Evolutionary conservation across 2,329 filamentous ascomycete species (phyloP).

Genomic region (Botrytis aclada): DNA sequence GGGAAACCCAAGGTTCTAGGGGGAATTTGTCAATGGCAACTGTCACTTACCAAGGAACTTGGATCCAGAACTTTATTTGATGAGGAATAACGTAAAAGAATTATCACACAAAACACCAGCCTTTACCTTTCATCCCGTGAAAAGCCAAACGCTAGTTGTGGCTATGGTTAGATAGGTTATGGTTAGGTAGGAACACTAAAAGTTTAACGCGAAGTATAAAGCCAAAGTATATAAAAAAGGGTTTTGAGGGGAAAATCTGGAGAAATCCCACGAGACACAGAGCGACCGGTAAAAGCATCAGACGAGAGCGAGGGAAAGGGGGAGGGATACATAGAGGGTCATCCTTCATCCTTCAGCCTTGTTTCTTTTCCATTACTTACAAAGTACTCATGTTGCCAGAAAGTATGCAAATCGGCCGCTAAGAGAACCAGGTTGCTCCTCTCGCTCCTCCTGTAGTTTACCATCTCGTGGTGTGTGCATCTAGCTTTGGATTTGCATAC

Average conservation of each 20-base stretch:
- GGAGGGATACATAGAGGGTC: neutral
- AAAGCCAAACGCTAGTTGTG: neutral
- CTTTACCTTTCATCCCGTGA: neutral
- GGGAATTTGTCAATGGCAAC: slow-evolving; percentile 25
- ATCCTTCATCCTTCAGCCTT: neutral
- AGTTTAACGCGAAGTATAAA: neutral
- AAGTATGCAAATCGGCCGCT: neutral
- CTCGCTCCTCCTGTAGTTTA: neutral
- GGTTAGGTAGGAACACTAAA: neutral
- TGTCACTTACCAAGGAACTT: slow-evolving; percentile 26
- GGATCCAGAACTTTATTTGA: neutral
- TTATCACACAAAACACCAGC: neutral
- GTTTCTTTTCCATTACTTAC: neutral
- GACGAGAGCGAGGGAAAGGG: neutral
- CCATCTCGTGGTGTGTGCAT: neutral
- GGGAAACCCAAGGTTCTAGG: neutral
- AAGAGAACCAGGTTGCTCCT: neutral
- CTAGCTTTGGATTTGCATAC: neutral
- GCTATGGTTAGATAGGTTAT: neutral
- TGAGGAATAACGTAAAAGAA: slow-evolving; percentile 7
- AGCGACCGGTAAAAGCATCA: neutral
- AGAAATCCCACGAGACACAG: neutral
- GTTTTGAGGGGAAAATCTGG: neutral
- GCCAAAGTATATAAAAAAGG: slow-evolving; percentile 1
- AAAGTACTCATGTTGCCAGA: neutral